Evolutionary conservation across 2,329 filamentous ascomycete genomes (phyloP), one percentile per base, ranked within the genome.

Genomic region (Calonectria crousiana): DNA sequence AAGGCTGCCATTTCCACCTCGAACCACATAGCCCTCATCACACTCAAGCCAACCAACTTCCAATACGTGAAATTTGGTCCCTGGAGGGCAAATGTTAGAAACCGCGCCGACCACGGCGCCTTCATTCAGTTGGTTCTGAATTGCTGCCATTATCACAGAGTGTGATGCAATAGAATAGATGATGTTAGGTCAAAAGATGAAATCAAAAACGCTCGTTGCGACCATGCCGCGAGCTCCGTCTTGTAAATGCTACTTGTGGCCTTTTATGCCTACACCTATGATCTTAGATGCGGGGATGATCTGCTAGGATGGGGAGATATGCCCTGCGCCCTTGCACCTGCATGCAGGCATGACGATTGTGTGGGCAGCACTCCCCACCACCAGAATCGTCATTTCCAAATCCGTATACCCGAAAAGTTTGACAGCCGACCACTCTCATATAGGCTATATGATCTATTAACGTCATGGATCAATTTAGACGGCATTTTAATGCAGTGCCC

Each of bases 41-140:
- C 69, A 72, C n/a, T 72, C 69, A 20, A 72, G 62, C 69, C 69
- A 72, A 16, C 69, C 69, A 16, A 67, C 69, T 58, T 72, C 69
- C n/a, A 72, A 30, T 3, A 72, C 69, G 32, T 72, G 69, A n/a
- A 67, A 72, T 34, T 62, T 72, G 0, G 69, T 72, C 8, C 69
- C 69, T 18, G 58, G n/a, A 8, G 69, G 69, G 34, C 69, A 72
- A 13, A 72, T 41, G 18, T 72, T 72, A 20, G 58, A 60, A 10
- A 70, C 38, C 9, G 58, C 23, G 2, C 28, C 38, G 4, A 47
- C 34, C 8, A 70, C 68, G 6, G 68, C 68, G 9, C 69, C 69
- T 52, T 67, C 62, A 18, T 60, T 41, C 11, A 70, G 68, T 20
- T 70, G 68, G 20, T 51, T 65, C 20, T 70, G 68, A 47, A 70